Evolutionary conservation across 148 eudicot genomes (phyloP).

Genomic region (Silene conica): DNA sequence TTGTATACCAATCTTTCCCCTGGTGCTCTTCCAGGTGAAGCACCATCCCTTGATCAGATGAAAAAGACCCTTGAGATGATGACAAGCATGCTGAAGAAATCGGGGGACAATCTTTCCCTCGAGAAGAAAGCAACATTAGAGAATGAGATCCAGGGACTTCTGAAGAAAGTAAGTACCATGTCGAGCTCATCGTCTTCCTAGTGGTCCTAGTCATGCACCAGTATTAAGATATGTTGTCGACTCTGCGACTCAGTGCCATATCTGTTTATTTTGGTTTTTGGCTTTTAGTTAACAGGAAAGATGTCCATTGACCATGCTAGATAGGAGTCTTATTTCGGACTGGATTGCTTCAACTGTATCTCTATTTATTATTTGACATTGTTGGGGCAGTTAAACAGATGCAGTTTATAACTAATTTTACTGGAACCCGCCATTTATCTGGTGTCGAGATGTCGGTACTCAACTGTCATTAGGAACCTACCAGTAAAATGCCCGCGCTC

Average conservation of each 20-base stretch:
- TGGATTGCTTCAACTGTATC: conserved; percentile 1
- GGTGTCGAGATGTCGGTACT: conserved; percentile 1
- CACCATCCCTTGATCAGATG: conserved; percentile 44
- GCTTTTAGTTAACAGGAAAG: neutral
- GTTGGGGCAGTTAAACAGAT: conserved; percentile 10
- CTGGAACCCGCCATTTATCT: conserved; percentile 15
- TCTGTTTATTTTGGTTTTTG: neutral
- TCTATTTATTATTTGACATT: conserved; percentile 10
- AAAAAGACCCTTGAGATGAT: conserved; percentile 68
- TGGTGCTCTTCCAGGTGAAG: conserved; percentile 15
- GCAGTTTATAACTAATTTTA: conserved; percentile 8
- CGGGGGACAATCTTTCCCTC: conserved; percentile 54
- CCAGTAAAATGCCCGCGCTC: neutral
- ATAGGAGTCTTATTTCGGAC: conserved; percentile 1
- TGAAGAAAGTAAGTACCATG: conserved; percentile 59
- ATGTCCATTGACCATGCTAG: conserved; percentile 5
- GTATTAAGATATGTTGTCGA: conserved; percentile 12
- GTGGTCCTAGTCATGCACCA: conserved; percentile 20
- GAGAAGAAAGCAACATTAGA: conserved; percentile 64
- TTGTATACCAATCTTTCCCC: conserved; percentile 1
- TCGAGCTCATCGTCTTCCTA: conserved; percentile 50
- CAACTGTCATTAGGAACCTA: conserved; percentile 7
- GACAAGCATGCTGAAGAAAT: conserved; percentile 69
- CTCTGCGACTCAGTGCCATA: neutral
- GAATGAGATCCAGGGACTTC: conserved; percentile 53